Evolutionary conservation across 495 filamentous ascomycete genomes (phyloP), one percentile per base, ranked within the genome.

Genomic region (Trichoderma parareesei): DNA sequence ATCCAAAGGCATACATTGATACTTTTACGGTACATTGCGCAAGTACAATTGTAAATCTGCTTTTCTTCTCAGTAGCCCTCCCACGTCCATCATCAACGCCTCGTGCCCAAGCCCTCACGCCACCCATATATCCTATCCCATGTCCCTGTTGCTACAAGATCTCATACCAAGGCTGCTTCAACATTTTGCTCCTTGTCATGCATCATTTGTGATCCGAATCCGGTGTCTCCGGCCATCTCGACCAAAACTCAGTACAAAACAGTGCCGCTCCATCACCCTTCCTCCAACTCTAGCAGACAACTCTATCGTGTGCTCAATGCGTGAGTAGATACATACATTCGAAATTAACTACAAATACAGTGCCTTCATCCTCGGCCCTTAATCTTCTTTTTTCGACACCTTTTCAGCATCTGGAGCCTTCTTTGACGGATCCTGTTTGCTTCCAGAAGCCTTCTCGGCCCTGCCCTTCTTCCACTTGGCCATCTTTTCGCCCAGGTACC

Each of bases 401-500:
- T 49, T 49, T 49, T 49, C n/a, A 20, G 46, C 46, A 1, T 49
- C 46, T 49, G 1, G 40, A 14, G 10, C 13, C 44, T 16, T 14
- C 8, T 48, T 48, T 18, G 44, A 18, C 13, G 11, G n/a, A 2
- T 48, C 44, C 16, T 48, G 5, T 18, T 57, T 57, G 27, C 10
- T 33, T 57, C 18, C 53, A 57, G 53, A 8, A 2, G 16, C 18
- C 53, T 57, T 57, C 14, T 33, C 53, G 11, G 53, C 35, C 11
- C 27, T 78, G 42, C 76, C 81, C 67, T 82, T 78, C 35, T 81
- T 77, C 70, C 84, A 83, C 77, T 96, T 97, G 49, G 76, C 82
- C 57, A 89, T 80, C 81, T 98, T 98, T 75, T 97, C 95, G 42
- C 79, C 77, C 66, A 93, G 65, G 76, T 98, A 98, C 66, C 84